Evolutionary conservation across 495 filamentous ascomycete genomes (phyloP).

Genomic region (Penicillium bialowiezense): DNA sequence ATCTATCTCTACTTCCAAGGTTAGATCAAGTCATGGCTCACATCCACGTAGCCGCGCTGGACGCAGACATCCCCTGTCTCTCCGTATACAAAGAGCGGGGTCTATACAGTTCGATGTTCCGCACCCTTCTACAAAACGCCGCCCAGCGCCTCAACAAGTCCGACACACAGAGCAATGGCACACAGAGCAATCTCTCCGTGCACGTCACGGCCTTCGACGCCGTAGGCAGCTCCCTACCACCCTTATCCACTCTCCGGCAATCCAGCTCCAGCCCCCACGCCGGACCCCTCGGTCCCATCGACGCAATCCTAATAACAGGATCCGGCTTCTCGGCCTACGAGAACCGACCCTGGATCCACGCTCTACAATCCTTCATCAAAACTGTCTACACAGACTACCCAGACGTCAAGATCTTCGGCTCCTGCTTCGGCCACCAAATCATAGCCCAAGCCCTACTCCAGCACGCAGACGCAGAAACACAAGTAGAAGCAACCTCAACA

Average conservation of each 20-base stretch:
- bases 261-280: slow-evolving; percentile 7
- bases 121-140: slow-evolving; percentile 30
- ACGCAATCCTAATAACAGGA: slow-evolving; percentile 42
- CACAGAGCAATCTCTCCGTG: slow-evolving; percentile 19
- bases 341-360: slow-evolving; percentile 32
- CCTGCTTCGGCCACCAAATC: slow-evolving; percentile 50
- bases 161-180: slow-evolving; percentile 5
- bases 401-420: slow-evolving; percentile 44
- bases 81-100: slow-evolving; percentile 33
- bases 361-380: slow-evolving; percentile 28
- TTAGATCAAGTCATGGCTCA: slow-evolving; percentile 12
- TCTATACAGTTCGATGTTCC: slow-evolving; percentile 41
- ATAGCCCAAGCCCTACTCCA: slow-evolving; percentile 40
- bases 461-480: too few species aligned
- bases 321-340: slow-evolving; percentile 36
- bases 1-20: too few species aligned
- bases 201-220: slow-evolving; percentile 40
- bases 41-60: slow-evolving; percentile 43
- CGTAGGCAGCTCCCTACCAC: slow-evolving; percentile 32
- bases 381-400: slow-evolving; percentile 37
- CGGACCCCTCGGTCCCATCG: slow-evolving; percentile 22
- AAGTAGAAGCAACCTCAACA: not conserved
- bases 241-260: slow-evolving; percentile 23
- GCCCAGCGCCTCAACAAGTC: slow-evolving; percentile 25
- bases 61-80: slow-evolving; percentile 38